A percentile compares a stretch with the other conserved stretches of the same genome.
Evolutionary conservation across 495 filamentous ascomycete genomes (phyloP).

Genomic region (Xylaria nigripes): DNA sequence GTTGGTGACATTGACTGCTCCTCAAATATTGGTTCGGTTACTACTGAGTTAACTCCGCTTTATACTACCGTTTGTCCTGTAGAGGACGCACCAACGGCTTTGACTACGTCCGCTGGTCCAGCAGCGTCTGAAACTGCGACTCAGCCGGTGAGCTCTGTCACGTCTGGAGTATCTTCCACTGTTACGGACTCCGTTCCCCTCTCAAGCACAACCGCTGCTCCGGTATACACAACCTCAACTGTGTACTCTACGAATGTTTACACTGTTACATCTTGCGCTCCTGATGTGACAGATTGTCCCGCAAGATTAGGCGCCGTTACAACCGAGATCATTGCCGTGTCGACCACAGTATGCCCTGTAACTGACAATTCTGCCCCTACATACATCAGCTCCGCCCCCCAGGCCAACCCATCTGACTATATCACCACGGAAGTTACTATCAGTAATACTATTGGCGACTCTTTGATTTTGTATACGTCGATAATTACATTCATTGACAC

Average conservation of each 20-base stretch:
- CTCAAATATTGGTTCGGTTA: constrained; percentile 38
- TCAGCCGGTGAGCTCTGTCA: constrained; percentile 11
- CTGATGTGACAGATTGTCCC: constrained; percentile 47
- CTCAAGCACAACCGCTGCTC: constrained; percentile 1
- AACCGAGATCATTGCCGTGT: constrained; percentile 24
- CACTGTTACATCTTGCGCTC: constrained; percentile 45
- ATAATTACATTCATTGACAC: constrained; percentile 26
- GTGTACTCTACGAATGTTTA: constrained; percentile 45
- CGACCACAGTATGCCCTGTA: constrained; percentile 24
- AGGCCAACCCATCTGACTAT: constrained; percentile 1
- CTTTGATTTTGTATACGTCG: constrained; percentile 42
- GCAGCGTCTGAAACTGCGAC: background rate
- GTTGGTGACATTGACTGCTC: constrained; percentile 47
- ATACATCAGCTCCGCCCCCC: background rate
- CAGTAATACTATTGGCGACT: constrained; percentile 44
- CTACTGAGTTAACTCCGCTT: constrained; percentile 41
- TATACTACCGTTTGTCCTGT: constrained; percentile 41
- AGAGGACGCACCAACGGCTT: constrained; percentile 12
- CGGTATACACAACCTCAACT: constrained; percentile 33
- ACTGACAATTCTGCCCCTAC: constrained; percentile 9
- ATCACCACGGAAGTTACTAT: constrained; percentile 42
- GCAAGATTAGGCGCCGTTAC: constrained; percentile 27
- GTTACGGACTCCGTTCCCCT: constrained; percentile 1
- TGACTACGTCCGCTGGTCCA: background rate
- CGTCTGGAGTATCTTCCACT: constrained; percentile 22